A percentile compares a stretch with the other conserved stretches of the same genome.
phyloP scores from a whole-genome alignment of 768 basidiomycete species.

The Lactarius pseudohatsudake region DNA sequence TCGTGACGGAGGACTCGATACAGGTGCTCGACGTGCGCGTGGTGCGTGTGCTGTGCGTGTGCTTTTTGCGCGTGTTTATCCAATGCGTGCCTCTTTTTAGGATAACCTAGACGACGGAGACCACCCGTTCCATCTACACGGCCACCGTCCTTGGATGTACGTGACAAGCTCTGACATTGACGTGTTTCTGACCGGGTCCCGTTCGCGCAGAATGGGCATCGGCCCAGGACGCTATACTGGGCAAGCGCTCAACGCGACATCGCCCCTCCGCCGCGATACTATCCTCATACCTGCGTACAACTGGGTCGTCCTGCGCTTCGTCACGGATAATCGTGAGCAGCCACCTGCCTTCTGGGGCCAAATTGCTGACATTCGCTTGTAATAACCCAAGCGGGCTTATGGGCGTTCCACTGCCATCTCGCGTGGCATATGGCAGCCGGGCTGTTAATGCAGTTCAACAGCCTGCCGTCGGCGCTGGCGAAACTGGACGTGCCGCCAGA shows the following conservation, averaged over 20 bases:
- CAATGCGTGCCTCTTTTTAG: not conserved
- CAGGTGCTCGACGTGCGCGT: conserved; percentile 24
- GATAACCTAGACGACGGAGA: conserved; percentile 28
- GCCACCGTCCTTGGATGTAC: conserved; percentile 26
- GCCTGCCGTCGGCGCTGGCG: conserved; percentile 10
- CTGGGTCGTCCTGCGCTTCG: conserved; percentile 22
- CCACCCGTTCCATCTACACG: conserved; percentile 26
- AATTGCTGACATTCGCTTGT: too few relatives aligned
- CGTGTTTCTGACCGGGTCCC: not conserved
- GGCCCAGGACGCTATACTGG: conserved; percentile 23
- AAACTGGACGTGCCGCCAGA: conserved; percentile 18
- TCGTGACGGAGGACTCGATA: conserved; percentile 25
- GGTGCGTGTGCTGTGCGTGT: conserved; percentile 1
- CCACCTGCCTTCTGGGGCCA: too few relatives aligned
- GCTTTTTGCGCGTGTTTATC: not conserved
- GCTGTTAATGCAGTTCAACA: conserved; percentile 23
- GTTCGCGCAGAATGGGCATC: conserved; percentile 18
- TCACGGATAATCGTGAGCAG: too few relatives aligned
- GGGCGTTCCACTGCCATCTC: too few relatives aligned
- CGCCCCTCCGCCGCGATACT: conserved; percentile 25
- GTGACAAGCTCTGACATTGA: not conserved
- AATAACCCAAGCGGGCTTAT: too few relatives aligned
- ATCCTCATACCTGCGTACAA: conserved; percentile 24
- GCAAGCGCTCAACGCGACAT: conserved; percentile 17
- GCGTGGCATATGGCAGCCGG: conserved; percentile 28